A percentile compares a stretch with the other conserved stretches of the same genome.
Evolutionary conservation across 345 rosid species (phyloP).

Genomic region (Hibiscus trionum): DNA sequence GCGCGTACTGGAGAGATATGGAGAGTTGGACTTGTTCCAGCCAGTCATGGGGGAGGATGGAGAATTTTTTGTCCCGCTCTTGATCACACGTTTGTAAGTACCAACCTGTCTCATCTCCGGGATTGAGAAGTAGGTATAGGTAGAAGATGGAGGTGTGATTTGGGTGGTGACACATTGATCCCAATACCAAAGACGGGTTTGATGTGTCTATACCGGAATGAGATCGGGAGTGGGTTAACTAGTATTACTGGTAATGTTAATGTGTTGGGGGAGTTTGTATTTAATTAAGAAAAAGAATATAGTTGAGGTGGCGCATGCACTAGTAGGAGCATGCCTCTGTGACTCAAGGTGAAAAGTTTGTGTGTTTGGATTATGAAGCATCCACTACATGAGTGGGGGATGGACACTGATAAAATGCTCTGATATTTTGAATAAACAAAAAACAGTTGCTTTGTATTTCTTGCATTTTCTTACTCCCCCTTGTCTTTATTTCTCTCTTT

Average conservation of each 20-base stretch:
- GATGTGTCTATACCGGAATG: neutral
- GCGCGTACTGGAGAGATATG: conserved; percentile 85
- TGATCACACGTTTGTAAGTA: conserved; percentile 69
- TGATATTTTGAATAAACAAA: neutral
- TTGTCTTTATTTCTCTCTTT: neutral
- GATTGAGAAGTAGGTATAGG: neutral
- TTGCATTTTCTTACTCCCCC: neutral
- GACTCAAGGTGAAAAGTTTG: neutral
- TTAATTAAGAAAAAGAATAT: neutral
- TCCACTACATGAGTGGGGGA: conserved; percentile 6
- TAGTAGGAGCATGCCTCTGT: neutral
- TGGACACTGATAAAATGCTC: neutral
- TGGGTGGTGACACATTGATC: neutral
- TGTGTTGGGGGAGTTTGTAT: neutral
- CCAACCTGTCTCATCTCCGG: neutral
- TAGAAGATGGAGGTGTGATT: neutral
- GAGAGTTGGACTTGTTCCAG: conserved; percentile 70
- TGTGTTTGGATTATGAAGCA: neutral
- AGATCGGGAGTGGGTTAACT: neutral
- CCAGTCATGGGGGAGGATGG: conserved; percentile 72
- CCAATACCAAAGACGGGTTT: neutral
- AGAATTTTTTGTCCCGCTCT: conserved; percentile 56
- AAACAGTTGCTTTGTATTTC: neutral
- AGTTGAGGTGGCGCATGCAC: neutral
- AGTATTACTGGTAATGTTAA: neutral